phyloP scores from a whole-genome alignment of 805 yeast species.

The Kuraishia floccosa region DNA sequence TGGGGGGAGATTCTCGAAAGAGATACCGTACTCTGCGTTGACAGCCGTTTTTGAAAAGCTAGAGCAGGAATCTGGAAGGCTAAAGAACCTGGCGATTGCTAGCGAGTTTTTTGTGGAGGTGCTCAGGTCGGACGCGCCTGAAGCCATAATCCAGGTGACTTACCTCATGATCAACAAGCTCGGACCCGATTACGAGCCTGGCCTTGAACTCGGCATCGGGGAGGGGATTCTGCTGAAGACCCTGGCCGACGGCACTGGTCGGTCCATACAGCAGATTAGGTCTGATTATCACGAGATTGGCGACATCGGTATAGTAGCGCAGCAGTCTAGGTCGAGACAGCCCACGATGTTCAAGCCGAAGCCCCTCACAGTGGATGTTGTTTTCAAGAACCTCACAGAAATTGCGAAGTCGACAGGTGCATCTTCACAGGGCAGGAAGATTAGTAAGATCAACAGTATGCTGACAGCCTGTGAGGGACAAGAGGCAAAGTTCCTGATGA shows the following conservation, averaged over 20 bases:
- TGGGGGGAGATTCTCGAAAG: constrained; percentile 1
- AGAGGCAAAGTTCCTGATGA: constrained; percentile 84
- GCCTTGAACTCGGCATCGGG: constrained; percentile 87
- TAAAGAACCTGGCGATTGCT: constrained; percentile 69
- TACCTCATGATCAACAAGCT: constrained; percentile 80
- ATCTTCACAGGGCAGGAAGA: constrained; percentile 71
- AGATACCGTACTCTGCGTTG: constrained; percentile 27
- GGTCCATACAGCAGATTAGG: constrained; percentile 59
- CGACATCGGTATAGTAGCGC: constrained; percentile 86
- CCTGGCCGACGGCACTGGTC: constrained; percentile 81
- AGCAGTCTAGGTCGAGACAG: constrained; percentile 71
- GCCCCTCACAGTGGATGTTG: constrained; percentile 61
- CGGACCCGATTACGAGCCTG: constrained; percentile 91
- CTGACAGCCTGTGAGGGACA: constrained; percentile 74
- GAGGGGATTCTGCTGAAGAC: constrained; percentile 85
- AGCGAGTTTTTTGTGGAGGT: constrained; percentile 63
- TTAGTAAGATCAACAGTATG: constrained; percentile 70
- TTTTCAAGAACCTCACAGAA: constrained; percentile 60
- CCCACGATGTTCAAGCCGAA: constrained; percentile 90
- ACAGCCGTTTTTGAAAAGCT: constrained; percentile 64
- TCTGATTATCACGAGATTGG: constrained; percentile 71
- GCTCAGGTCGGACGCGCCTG: constrained; percentile 35
- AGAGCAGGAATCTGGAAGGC: constrained; percentile 72
- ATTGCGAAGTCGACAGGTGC: constrained; percentile 75
- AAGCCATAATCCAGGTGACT: constrained; percentile 53